A percentile compares a stretch with the other conserved stretches of the same genome.
These are phyloP conservation scores for Phytophthora lateralis DNA, from an alignment of 352 stramenopile genomes.

Conservation along the genomic window DNA sequence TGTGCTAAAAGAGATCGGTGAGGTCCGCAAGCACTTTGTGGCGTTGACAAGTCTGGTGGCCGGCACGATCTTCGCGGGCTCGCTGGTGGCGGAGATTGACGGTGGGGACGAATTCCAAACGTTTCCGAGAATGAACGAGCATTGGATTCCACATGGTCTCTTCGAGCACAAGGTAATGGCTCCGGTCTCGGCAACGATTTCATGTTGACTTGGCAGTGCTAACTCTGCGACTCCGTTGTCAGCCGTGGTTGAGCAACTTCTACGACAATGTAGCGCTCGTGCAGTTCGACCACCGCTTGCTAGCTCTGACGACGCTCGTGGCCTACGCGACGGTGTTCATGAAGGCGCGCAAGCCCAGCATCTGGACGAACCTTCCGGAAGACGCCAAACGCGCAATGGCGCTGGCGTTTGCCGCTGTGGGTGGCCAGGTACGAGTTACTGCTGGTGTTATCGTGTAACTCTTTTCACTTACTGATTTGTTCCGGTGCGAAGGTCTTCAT, in stretches of 20 bases:
- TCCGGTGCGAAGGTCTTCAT: conserved; percentile 76
- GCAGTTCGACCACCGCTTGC: conserved; percentile 95
- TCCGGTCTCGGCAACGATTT: neutral
- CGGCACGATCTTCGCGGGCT: conserved; percentile 46
- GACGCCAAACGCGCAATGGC: conserved; percentile 63
- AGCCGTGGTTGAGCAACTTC: conserved; percentile 91
- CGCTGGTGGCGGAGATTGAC: conserved; percentile 94
- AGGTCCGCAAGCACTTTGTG: conserved; percentile 59
- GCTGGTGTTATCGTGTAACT: neutral
- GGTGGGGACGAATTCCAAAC: conserved; percentile 97
- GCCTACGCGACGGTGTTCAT: conserved; percentile 57
- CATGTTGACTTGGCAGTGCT: neutral
- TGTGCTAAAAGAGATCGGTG: conserved; percentile 57
- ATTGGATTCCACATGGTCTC: conserved; percentile 87
- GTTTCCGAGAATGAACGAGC: conserved; percentile 93
- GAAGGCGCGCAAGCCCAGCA: conserved; percentile 58
- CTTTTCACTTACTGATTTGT: neutral
- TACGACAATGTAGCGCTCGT: conserved; percentile 97
- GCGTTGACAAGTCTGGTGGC: conserved; percentile 46
- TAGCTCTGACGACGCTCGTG: conserved; percentile 88
- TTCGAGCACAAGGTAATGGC: conserved; percentile 57
- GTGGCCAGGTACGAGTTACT: conserved; percentile 39
- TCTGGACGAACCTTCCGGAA: conserved; percentile 74
- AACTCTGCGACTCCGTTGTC: neutral
- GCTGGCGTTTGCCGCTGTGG: conserved; percentile 56